Conservation (phyloP, 2,329 filamentous ascomycete species). For the Trichoderma koningiopsis region DNA sequence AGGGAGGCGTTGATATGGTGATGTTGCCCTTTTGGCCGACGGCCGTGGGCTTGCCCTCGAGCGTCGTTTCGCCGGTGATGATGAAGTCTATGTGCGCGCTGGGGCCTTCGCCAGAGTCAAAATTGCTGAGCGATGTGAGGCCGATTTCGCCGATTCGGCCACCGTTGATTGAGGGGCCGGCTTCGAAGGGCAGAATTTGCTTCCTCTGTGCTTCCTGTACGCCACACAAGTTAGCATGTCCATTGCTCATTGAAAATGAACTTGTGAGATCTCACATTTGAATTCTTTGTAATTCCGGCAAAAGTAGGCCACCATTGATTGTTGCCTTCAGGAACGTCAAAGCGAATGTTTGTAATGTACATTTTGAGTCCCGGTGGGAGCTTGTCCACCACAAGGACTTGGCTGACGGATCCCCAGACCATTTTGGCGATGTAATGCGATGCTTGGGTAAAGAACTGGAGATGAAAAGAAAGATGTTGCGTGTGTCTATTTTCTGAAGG, state of each 20-base stretch:
- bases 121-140: background rate
- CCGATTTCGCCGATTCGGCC: background rate
- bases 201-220: background rate
- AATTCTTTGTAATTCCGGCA: background rate
- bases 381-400: background rate
- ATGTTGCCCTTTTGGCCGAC: background rate
- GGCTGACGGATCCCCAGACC: conserved; percentile 1
- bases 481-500: background rate
- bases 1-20: background rate
- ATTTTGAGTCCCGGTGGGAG: background rate
- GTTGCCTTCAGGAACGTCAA: background rate
- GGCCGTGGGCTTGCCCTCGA: background rate
- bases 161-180: background rate
- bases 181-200: background rate
- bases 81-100: background rate
- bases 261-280: background rate
- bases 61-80: background rate
- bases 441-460: background rate
- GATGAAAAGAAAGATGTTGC: background rate
- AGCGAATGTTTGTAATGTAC: background rate
- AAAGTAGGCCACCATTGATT: conserved; percentile 2
- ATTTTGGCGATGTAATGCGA: background rate
- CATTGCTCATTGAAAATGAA: too few relatives aligned
- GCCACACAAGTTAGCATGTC: background rate
- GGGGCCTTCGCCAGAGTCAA: background rate